These are phyloP conservation scores for Colletotrichum sp. DNA, from an alignment of 2,329 filamentous ascomycete genomes.

Conservation along the genomic window DNA sequence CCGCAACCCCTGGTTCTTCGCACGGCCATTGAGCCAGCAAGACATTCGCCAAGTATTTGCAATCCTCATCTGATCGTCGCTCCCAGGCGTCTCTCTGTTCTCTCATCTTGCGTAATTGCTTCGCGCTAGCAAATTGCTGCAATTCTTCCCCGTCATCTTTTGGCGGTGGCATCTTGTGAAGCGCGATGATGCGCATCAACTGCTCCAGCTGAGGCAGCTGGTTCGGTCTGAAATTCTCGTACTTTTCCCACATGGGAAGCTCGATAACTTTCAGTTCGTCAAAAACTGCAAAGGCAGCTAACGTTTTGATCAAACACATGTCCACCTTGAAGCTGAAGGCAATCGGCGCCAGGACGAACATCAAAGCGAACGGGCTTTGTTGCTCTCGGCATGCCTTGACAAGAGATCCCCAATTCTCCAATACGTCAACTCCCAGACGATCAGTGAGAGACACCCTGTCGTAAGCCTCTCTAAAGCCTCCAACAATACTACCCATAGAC, in stretches of 20 bases:
- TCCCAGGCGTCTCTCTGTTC: constrained; percentile 33
- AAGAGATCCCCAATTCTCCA: constrained; percentile 47
- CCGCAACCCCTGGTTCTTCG: constrained; percentile 31
- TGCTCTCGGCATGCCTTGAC: constrained; percentile 37
- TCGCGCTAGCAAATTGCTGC: constrained; percentile 29
- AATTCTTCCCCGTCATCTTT: constrained; percentile 28
- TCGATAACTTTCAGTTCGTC: constrained; percentile 39
- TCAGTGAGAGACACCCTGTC: constrained; percentile 41
- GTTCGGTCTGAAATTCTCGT: constrained; percentile 36
- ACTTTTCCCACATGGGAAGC: constrained; percentile 39
- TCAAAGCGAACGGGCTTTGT: constrained; percentile 38
- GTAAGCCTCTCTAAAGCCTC: constrained; percentile 37
- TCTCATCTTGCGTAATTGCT: constrained; percentile 33
- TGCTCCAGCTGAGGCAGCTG: constrained; percentile 35
- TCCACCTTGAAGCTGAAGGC: constrained; percentile 42
- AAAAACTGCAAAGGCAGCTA: constrained; percentile 50
- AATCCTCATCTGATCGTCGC: constrained; percentile 34
- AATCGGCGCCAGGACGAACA: constrained; percentile 51
- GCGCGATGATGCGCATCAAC: constrained; percentile 35
- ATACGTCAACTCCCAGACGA: constrained; percentile 39
- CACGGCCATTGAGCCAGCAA: constrained; percentile 53
- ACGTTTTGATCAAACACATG: constrained; percentile 43
- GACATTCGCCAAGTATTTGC: constrained; percentile 40
- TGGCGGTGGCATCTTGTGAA: constrained; percentile 31
- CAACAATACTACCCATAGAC: constrained; percentile 30